A percentile compares a stretch with the other conserved stretches of the same genome.
These are phyloP conservation scores for Erysimum cheiranthoides DNA, from an alignment of 345 rosid genomes.

Conservation along the genomic window DNA sequence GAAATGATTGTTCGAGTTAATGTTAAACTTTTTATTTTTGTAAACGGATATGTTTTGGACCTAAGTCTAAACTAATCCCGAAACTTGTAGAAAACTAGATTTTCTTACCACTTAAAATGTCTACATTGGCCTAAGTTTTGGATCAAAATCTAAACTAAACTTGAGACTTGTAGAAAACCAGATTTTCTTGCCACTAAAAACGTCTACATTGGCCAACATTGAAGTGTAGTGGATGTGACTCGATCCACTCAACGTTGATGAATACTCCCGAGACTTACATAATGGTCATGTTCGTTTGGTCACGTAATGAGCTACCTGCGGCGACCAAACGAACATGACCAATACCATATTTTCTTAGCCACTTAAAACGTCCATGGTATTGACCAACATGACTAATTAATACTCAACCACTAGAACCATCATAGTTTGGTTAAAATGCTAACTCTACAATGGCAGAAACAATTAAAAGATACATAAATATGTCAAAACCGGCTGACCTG, in stretches of 20 bases:
- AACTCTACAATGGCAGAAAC: not conserved
- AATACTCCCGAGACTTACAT: no score
- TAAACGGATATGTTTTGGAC: not conserved
- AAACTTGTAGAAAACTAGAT: not conserved
- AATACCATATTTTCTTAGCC: not conserved
- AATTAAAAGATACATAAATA: not conserved
- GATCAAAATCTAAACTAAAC: not conserved
- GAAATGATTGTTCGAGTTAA: conserved; percentile 30
- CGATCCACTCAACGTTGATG: not conserved
- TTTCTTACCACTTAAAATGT: not conserved
- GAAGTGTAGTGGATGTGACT: not conserved
- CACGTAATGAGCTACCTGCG: no score
- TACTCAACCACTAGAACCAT: conserved; percentile 20
- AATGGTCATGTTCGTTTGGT: no score
- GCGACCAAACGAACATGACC: no score
- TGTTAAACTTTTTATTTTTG: conserved; percentile 2
- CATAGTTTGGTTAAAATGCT: not conserved
- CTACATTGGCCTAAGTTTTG: conserved; percentile 2
- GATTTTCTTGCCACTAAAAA: not conserved
- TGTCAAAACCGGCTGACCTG: conserved; percentile 54
- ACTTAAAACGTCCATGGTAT: not conserved
- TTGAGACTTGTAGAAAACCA: not conserved
- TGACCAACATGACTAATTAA: not conserved
- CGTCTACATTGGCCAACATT: conserved; percentile 1
- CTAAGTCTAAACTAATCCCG: not conserved